These are phyloP conservation scores for Penicillium sclerotiorum DNA, from an alignment of 2,329 filamentous ascomycete genomes.

Conservation along the genomic window DNA sequence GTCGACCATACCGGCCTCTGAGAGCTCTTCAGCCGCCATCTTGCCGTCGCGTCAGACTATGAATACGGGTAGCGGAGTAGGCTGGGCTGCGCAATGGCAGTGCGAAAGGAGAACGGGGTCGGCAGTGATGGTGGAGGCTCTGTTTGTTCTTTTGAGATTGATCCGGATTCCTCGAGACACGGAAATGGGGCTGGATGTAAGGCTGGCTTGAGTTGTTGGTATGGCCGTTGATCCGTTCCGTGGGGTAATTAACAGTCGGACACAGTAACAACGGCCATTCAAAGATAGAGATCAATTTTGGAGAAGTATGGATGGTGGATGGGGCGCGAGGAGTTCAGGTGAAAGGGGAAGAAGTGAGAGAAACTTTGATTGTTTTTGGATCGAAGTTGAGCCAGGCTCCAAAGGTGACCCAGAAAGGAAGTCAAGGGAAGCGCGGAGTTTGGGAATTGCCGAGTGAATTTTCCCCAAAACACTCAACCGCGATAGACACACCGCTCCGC, in stretches of 20 bases:
- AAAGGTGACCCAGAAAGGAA: conserved; percentile 12
- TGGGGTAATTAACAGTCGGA: conserved; percentile 18
- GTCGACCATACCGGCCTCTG: conserved; percentile 42
- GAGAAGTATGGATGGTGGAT: background rate
- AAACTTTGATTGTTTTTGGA: conserved; percentile 1
- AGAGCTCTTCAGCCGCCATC: conserved; percentile 41
- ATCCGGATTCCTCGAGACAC: no score
- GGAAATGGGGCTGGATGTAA: no score
- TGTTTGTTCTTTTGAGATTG: background rate
- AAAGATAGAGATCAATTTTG: conserved; percentile 9
- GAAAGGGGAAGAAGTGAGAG: background rate
- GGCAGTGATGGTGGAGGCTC: background rate
- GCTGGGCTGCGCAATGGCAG: background rate
- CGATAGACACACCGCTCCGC: conserved; percentile 22
- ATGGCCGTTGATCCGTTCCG: conserved; percentile 28
- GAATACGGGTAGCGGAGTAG: no score
- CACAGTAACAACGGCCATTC: conserved; percentile 28
- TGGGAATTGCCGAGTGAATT: conserved; percentile 23
- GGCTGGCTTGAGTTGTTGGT: no score
- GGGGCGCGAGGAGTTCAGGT: background rate
- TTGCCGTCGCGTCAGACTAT: conserved; percentile 12
- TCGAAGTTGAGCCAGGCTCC: background rate
- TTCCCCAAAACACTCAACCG: conserved; percentile 12
- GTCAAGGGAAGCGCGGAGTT: conserved; percentile 18
- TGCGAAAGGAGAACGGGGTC: background rate